Evolutionary conservation across 345 rosid species (phyloP), one percentile per base, ranked within the genome.

Genomic region (Citrus reticulata): DNA sequence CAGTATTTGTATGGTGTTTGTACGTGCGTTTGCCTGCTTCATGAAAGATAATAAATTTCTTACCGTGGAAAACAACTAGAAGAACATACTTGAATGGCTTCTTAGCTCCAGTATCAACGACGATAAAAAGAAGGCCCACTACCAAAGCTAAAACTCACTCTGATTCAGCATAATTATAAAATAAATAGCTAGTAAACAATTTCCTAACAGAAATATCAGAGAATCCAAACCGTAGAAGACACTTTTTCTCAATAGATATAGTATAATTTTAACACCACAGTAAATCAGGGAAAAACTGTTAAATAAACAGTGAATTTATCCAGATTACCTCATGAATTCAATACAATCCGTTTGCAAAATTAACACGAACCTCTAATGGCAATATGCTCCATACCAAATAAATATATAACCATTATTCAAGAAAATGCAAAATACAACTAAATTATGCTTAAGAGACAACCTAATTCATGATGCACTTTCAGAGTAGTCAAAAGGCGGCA

Each of bases 311-410:
- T 24, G 40, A 68, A 35, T 55, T 68, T 37, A 68, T 77, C 57
- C 34, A 67, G 30, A 68, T 9, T 69, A 32, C 64, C 72, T 68
- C 65, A 1, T 32, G n/a, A 58, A 54, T 51, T 66, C 71, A 54
- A 75, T 34, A 66, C 72, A 66, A 51, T 51, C 68, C 49, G 35
- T 24, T 35, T 27, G 79, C 73, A 68, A 57, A 67, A 68, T 27
- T 27, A 34, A 37, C 66, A 55, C 2, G 7, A 35, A 16, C 79
- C 39, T 35, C 7, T 24, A 16, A 68, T 27, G 39, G 55, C 40
- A 37, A 68, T 39, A 10, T 2, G 37, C 8, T 76, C 72, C 40
- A 3, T 37, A 76, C 37, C 64, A 55, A 76, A 67, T 8, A 55
- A 66, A 67, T 4, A 51, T n/a, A 65, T 4, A 35, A 37, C 30